Percentiles rank a stretch among this genome's conserved stretches.
Conservation (phyloP, 768 basidiomycete species). For the Daedaleopsis nitida region DNA sequence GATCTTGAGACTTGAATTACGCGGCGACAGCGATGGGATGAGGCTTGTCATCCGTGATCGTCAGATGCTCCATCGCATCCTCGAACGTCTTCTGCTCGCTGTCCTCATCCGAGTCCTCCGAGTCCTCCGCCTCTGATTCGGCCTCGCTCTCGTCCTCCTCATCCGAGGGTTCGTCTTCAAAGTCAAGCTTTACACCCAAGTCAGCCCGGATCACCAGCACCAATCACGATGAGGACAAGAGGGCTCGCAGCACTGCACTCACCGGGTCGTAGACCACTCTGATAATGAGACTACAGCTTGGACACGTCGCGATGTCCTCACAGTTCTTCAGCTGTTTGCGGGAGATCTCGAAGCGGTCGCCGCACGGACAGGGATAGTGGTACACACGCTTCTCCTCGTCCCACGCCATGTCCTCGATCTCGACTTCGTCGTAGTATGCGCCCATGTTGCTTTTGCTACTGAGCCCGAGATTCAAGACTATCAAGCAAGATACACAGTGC, state of each 20-base stretch:
- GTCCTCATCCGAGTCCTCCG: slow-evolving; percentile 41
- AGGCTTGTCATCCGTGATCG: slow-evolving; percentile 41
- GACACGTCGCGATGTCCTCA: slow-evolving; percentile 95
- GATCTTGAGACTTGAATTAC: slow-evolving; percentile 21
- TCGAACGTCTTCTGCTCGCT: slow-evolving; percentile 51
- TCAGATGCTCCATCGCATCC: slow-evolving; percentile 69
- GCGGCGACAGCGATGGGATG: slow-evolving; percentile 26
- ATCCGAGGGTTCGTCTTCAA: slow-evolving; percentile 74
- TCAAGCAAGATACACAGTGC: not conserved
- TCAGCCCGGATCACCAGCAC: not conserved
- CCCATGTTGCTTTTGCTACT: slow-evolving; percentile 51
- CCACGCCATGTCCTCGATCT: slow-evolving; percentile 97
- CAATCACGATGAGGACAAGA: slow-evolving; percentile 4
- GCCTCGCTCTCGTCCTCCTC: slow-evolving; percentile 24
- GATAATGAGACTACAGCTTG: slow-evolving; percentile 92
- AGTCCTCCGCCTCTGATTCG: slow-evolving; percentile 30
- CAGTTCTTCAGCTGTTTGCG: slow-evolving; percentile 81
- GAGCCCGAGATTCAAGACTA: too few species aligned
- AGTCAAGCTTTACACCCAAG: slow-evolving; percentile 62
- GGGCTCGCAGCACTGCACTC: slow-evolving; percentile 34
- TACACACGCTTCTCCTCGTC: slow-evolving; percentile 80
- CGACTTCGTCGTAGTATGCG: slow-evolving; percentile 93
- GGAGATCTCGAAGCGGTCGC: slow-evolving; percentile 96
- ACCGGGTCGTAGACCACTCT: slow-evolving; percentile 95
- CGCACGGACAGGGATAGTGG: slow-evolving; percentile 97